phyloP scores from a whole-genome alignment of 306 rosid species.

The Prunus campanulata region DNA sequence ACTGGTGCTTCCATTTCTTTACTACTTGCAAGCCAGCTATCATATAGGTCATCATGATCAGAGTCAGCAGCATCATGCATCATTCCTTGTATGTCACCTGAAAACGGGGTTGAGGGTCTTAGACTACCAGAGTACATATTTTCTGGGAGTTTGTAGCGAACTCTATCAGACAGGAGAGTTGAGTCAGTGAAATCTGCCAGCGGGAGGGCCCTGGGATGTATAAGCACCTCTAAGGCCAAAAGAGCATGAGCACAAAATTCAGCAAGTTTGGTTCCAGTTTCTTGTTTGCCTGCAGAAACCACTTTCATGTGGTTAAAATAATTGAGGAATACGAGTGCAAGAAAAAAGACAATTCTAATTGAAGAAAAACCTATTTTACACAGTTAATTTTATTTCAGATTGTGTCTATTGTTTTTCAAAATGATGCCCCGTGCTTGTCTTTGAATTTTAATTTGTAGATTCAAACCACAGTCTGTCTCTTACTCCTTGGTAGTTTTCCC shows the following conservation, averaged over 20 bases:
- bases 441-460: background rate
- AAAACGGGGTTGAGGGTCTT: slow-evolving; percentile 23
- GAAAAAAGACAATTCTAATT: background rate
- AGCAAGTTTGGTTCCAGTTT: slow-evolving; percentile 63
- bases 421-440: slow-evolving; percentile 4
- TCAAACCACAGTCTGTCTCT: background rate
- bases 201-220: slow-evolving; percentile 86
- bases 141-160: slow-evolving; percentile 29
- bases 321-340: slow-evolving; percentile 6
- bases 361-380: background rate
- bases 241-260: slow-evolving; percentile 86
- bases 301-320: slow-evolving; percentile 20
- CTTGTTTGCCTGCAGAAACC: slow-evolving; percentile 63
- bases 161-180: slow-evolving; percentile 26
- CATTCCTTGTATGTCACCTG: slow-evolving; percentile 30
- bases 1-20: slow-evolving; percentile 34
- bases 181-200: slow-evolving; percentile 36
- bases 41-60: slow-evolving; percentile 39
- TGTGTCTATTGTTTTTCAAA: background rate
- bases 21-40: slow-evolving; percentile 44
- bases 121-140: slow-evolving; percentile 23
- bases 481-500: background rate
- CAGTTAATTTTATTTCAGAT: background rate
- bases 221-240: slow-evolving; percentile 76
- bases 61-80: slow-evolving; percentile 27